These are phyloP conservation scores for Leucosporidium creatinivorum DNA, from an alignment of 768 basidiomycete species.

Conservation along the genomic window DNA sequence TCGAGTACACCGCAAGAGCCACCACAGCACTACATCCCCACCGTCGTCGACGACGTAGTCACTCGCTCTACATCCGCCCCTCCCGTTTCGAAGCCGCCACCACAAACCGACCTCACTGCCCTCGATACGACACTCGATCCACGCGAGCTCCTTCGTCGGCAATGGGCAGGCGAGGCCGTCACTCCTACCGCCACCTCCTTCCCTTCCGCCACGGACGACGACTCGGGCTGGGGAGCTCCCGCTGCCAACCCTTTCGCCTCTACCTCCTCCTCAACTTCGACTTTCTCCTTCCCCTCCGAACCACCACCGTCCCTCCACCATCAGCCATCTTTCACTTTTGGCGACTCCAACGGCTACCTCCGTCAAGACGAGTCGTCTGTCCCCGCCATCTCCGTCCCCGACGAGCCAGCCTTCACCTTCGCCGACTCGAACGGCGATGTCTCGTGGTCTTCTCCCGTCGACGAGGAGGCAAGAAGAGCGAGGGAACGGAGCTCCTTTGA, in stretches of 20 bases:
- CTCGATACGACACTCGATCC: constrained; percentile 29
- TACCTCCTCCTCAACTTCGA: background rate
- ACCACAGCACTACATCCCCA: background rate
- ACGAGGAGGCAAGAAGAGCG: background rate
- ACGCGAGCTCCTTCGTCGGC: constrained; percentile 24
- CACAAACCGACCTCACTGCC: constrained; percentile 18
- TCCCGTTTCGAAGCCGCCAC: background rate
- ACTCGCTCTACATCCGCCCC: background rate
- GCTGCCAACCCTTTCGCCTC: background rate
- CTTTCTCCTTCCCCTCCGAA: constrained; percentile 15
- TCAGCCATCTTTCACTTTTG: constrained; percentile 17
- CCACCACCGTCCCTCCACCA: background rate
- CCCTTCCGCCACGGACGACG: too few species aligned
- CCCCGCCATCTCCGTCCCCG: background rate
- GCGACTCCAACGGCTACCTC: constrained; percentile 1
- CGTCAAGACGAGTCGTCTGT: too few species aligned
- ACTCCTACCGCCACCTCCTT: too few species aligned
- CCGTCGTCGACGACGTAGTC: constrained; percentile 3
- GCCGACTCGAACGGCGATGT: constrained; percentile 1
- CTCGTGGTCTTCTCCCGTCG: constrained; percentile 1
- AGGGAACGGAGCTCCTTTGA: background rate
- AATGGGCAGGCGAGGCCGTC: constrained; percentile 22
- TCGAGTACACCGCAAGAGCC: constrained; percentile 4
- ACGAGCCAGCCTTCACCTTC: constrained; percentile 13
- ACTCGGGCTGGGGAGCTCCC: background rate